Percentiles rank a stretch among this genome's conserved stretches.
These are phyloP conservation scores for Populus euphratica DNA, from an alignment of 345 rosid species.

Conservation along the genomic window DNA sequence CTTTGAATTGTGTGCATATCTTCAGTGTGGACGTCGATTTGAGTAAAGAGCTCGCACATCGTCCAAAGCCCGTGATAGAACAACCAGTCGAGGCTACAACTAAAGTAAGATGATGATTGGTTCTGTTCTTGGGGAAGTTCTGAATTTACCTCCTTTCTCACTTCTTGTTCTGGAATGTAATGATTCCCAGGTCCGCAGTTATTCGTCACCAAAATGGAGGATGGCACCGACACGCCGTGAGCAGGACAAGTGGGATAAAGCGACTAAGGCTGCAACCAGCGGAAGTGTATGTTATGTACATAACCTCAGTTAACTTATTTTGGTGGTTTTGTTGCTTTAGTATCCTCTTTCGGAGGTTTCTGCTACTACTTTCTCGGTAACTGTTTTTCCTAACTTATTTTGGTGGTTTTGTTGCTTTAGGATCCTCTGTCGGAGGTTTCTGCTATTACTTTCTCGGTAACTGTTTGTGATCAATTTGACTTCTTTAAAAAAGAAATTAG, in stretches of 20 bases:
- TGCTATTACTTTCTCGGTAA: too few species aligned
- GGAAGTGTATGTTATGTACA: slow-evolving; percentile 61
- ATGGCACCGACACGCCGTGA: slow-evolving; percentile 76
- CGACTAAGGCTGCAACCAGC: slow-evolving; percentile 77
- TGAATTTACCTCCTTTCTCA: background rate
- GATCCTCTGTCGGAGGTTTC: background rate
- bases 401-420: background rate
- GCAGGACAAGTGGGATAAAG: slow-evolving; percentile 93
- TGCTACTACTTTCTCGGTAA: too few species aligned
- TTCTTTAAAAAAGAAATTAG: too few species aligned
- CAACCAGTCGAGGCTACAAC: slow-evolving; percentile 29
- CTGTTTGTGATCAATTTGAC: too few species aligned
- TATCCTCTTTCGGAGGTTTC: background rate
- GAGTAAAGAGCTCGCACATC: slow-evolving; percentile 64
- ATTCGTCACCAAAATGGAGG: slow-evolving; percentile 49
- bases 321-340: background rate
- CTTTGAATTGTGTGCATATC: slow-evolving; percentile 11
- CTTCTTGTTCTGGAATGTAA: slow-evolving; percentile 1
- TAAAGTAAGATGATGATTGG: slow-evolving; percentile 34
- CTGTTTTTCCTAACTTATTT: background rate
- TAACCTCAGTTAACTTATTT: background rate
- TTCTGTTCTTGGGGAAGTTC: background rate
- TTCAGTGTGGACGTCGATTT: slow-evolving; percentile 79
- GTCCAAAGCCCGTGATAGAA: slow-evolving; percentile 36
- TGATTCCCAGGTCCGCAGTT: slow-evolving; percentile 32